These are phyloP conservation scores for Rhizopus sp. DNA, from an alignment of 371 early-diverging fungal species.

Conservation along the genomic window DNA sequence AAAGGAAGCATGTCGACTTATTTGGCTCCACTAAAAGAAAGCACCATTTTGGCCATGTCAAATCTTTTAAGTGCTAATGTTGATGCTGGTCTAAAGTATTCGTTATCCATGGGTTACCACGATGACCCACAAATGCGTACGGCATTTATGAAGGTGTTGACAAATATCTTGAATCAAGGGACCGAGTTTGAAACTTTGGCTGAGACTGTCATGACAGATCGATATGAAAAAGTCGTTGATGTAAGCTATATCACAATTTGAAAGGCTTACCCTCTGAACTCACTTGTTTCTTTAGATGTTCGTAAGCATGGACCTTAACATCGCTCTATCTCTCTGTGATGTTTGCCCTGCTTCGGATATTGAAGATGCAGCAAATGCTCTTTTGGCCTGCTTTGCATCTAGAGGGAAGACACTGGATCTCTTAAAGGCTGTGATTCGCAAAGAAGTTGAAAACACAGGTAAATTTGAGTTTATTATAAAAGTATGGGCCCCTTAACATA, in stretches of 20 bases:
- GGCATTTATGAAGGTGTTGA: slow-evolving; percentile 91
- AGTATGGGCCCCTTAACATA: background rate
- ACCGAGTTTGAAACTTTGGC: slow-evolving; percentile 85
- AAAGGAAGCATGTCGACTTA: slow-evolving; percentile 28
- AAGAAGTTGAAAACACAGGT: slow-evolving; percentile 82
- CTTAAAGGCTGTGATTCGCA: slow-evolving; percentile 79
- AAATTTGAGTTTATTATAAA: slow-evolving; percentile 5
- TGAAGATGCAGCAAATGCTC: slow-evolving; percentile 81
- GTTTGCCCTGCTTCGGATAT: slow-evolving; percentile 86
- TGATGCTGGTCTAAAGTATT: slow-evolving; percentile 88
- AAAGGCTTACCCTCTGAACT: background rate
- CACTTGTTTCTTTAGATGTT: slow-evolving; percentile 41
- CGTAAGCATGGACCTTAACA: slow-evolving; percentile 65
- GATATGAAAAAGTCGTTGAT: slow-evolving; percentile 78
- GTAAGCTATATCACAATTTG: slow-evolving; percentile 28
- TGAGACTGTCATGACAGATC: slow-evolving; percentile 72
- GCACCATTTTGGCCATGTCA: slow-evolving; percentile 85
- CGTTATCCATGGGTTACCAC: slow-evolving; percentile 90
- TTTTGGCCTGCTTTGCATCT: slow-evolving; percentile 82
- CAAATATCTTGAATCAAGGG: slow-evolving; percentile 87
- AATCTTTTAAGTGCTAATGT: slow-evolving; percentile 90
- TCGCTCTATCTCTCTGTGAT: slow-evolving; percentile 83
- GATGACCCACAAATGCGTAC: slow-evolving; percentile 87
- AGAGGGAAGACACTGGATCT: slow-evolving; percentile 71
- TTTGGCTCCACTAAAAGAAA: slow-evolving; percentile 71